Evolutionary conservation across 2,329 filamentous ascomycete species (phyloP).

Genomic region (Nannizziopsis barbatae): DNA sequence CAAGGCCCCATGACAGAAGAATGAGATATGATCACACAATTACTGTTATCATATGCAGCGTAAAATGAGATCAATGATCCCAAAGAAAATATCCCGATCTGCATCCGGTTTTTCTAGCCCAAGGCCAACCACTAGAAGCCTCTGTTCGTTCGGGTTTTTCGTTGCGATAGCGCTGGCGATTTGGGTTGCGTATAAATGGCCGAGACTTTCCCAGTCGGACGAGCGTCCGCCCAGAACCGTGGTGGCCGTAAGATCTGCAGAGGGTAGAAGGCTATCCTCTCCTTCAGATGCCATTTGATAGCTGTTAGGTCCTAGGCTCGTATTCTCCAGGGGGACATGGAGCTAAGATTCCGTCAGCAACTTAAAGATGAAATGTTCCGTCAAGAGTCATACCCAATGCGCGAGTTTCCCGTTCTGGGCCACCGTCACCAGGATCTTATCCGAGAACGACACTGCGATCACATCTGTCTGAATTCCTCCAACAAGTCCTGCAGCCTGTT

Average conservation of each 20-base stretch:
- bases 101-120: conserved; percentile 41
- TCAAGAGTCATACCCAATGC: conserved; percentile 63
- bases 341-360: conserved; percentile 17
- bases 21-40: not conserved
- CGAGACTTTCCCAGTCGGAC: conserved; percentile 66
- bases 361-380: not conserved
- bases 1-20: not conserved
- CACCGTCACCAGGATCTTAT: conserved; percentile 84
- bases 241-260: conserved; percentile 70
- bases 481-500: conserved; percentile 50
- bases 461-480: conserved; percentile 61
- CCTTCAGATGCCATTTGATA: conserved; percentile 31
- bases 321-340: conserved; percentile 26
- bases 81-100: conserved; percentile 34
- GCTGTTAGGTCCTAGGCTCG: conserved; percentile 27
- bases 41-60: conserved; percentile 28
- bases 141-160: conserved; percentile 52
- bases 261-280: conserved; percentile 56
- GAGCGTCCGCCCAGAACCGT: conserved; percentile 77
- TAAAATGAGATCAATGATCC: conserved; percentile 34
- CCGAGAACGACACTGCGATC: conserved; percentile 61
- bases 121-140: conserved; percentile 49
- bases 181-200: conserved; percentile 80
- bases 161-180: conserved; percentile 69
- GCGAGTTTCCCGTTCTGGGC: conserved; percentile 74